These are phyloP conservation scores for Candida orba DNA, from an alignment of 805 yeast genomes.

Conservation along the genomic window DNA sequence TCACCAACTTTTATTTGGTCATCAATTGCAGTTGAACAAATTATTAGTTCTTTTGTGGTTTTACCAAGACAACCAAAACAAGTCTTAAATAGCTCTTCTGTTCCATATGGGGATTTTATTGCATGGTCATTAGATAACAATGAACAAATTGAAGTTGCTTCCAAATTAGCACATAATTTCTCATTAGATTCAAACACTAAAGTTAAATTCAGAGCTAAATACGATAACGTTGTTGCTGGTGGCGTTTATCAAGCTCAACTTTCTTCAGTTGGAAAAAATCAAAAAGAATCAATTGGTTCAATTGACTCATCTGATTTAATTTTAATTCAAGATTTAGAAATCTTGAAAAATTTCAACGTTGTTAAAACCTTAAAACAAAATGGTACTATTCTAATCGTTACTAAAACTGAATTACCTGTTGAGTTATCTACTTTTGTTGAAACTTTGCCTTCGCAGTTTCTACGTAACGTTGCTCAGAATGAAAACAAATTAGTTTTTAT, in stretches of 20 bases:
- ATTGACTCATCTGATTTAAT: constrained; percentile 59
- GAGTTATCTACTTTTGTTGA: constrained; percentile 41
- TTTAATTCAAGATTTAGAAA: constrained; percentile 50
- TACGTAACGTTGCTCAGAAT: constrained; percentile 45
- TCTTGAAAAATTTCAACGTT: constrained; percentile 56
- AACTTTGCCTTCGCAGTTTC: constrained; percentile 48
- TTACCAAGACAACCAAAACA: constrained; percentile 19
- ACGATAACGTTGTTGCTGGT: constrained; percentile 64
- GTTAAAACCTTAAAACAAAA: constrained; percentile 49
- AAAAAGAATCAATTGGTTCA: constrained; percentile 20
- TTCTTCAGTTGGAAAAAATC: constrained; percentile 18
- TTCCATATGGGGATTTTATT: constrained; percentile 29
- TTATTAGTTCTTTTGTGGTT: constrained; percentile 37
- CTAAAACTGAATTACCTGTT: constrained; percentile 28
- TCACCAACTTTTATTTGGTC: constrained; percentile 51
- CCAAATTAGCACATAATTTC: constrained; percentile 60
- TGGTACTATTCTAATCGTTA: constrained; percentile 47
- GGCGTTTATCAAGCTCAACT: constrained; percentile 72
- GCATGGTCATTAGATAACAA: constrained; percentile 70
- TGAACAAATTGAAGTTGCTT: constrained; percentile 45
- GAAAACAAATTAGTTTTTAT: constrained; percentile 46
- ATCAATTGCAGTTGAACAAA: constrained; percentile 41
- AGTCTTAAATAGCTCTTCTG: constrained; percentile 5
- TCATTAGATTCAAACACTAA: constrained; percentile 51
- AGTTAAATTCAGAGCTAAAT: constrained; percentile 54